These are phyloP conservation scores for Sanghuangporus sanghuang DNA, from an alignment of 1,284 basidiomycete genomes.

Conservation along the genomic window DNA sequence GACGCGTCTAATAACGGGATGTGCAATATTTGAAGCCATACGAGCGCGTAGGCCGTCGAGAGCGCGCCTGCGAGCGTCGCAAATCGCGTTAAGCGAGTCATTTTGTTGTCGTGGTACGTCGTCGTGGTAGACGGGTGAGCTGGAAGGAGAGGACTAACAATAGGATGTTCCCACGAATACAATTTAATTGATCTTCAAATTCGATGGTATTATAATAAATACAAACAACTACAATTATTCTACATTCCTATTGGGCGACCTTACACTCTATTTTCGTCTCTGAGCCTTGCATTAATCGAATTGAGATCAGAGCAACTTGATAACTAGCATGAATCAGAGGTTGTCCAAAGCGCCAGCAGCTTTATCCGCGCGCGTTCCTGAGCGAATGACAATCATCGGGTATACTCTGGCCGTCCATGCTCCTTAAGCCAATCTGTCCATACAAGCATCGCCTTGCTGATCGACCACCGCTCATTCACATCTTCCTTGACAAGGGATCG, in stretches of 20 bases:
- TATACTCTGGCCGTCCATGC: background rate
- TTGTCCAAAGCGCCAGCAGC: no score
- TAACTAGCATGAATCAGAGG: no score
- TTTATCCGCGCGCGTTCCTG: no score
- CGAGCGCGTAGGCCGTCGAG: slow-evolving; percentile 35
- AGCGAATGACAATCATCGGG: no score
- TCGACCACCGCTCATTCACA: background rate
- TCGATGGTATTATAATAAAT: no score
- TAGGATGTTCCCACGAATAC: background rate
- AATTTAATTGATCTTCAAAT: no score
- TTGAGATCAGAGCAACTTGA: no score
- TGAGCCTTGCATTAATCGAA: no score
- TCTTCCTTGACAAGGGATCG: background rate
- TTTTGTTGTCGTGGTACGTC: slow-evolving; percentile 13
- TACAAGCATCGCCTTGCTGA: background rate
- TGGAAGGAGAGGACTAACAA: background rate
- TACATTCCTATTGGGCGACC: no score
- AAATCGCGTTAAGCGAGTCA: slow-evolving; percentile 40
- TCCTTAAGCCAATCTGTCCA: background rate
- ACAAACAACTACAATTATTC: no score
- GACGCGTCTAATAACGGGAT: slow-evolving; percentile 35
- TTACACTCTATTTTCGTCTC: no score
- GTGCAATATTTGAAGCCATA: slow-evolving; percentile 34
- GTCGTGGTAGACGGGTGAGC: background rate
- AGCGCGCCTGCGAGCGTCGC: slow-evolving; percentile 29